Evolutionary conservation across 495 filamentous ascomycete genomes (phyloP).

Genomic region (Hyaloscypha bicolor): DNA sequence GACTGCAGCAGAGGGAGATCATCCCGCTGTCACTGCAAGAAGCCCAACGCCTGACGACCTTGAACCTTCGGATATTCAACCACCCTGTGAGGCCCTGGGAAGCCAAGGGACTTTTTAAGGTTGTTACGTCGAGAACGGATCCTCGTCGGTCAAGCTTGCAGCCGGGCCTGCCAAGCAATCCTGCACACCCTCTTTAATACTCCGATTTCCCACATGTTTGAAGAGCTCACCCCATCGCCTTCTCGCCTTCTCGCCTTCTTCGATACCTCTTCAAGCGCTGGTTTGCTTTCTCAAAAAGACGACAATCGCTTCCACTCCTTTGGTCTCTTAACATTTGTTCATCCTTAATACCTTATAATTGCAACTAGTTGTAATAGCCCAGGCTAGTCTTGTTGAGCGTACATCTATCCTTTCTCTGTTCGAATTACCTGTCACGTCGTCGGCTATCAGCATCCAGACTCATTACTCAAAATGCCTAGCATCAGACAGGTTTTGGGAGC

Average conservation of each 20-base stretch:
- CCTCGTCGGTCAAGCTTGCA: conserved; percentile 28
- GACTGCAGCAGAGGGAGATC: neutral
- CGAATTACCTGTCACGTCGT: conserved; percentile 18
- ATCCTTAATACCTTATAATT: conserved; percentile 44
- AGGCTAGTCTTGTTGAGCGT: conserved; percentile 48
- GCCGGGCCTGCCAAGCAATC: conserved; percentile 22
- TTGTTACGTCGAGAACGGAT: conserved; percentile 11
- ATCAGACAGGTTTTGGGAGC: conserved; percentile 42
- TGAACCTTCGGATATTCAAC: conserved; percentile 21
- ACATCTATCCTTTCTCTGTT: conserved; percentile 13
- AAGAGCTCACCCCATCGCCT: conserved; percentile 7
- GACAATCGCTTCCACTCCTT: conserved; percentile 45
- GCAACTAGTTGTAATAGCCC: conserved; percentile 36
- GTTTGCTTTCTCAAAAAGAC: conserved; percentile 51
- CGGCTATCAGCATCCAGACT: conserved; percentile 4
- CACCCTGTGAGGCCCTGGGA: conserved; percentile 13
- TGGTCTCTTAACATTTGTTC: conserved; percentile 42
- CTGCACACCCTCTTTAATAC: conserved; percentile 25
- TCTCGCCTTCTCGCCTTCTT: conserved; percentile 1
- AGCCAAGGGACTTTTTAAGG: conserved; percentile 16
- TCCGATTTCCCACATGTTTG: conserved; percentile 26
- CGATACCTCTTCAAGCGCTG: conserved; percentile 53
- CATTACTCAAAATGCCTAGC: conserved; percentile 46
- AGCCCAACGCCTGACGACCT: conserved; percentile 9
- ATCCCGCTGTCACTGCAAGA: conserved; percentile 21